Evolutionary conservation across 2,329 filamentous ascomycete genomes (phyloP).

Genomic region (Curvularia sp.): DNA sequence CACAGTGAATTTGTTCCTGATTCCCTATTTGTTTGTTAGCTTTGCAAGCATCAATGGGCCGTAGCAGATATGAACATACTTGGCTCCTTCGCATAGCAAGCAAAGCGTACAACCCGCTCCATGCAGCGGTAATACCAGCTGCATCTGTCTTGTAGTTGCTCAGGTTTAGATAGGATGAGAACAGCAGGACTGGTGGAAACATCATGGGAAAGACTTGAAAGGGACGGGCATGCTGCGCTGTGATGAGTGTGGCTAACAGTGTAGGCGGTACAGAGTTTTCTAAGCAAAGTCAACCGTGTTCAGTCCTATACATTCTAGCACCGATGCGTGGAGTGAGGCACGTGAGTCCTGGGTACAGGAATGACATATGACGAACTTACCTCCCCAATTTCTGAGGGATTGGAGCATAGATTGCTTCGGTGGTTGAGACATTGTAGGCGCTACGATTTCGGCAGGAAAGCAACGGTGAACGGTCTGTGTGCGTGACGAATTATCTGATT

Average conservation of each 20-base stretch:
- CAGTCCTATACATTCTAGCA: not conserved
- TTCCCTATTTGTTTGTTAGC: constrained; percentile 34
- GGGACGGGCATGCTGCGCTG: constrained; percentile 71
- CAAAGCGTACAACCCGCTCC: constrained; percentile 70
- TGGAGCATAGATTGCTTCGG: constrained; percentile 52
- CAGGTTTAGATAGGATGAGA: constrained; percentile 71
- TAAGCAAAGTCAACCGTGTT: constrained; percentile 42
- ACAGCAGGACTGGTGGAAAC: constrained; percentile 70
- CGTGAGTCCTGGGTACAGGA: constrained; percentile 7
- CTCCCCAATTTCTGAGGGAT: constrained; percentile 60
- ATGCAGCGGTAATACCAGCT: constrained; percentile 69
- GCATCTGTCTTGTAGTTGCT: constrained; percentile 68
- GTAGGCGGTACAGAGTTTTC: constrained; percentile 71
- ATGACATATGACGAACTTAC: constrained; percentile 48
- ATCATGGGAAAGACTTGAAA: constrained; percentile 71
- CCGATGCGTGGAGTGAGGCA: constrained; percentile 8
- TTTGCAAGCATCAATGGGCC: not conserved
- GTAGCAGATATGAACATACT: constrained; percentile 30
- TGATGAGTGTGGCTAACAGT: constrained; percentile 69
- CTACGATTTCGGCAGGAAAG: not conserved
- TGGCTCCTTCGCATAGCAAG: constrained; percentile 66
- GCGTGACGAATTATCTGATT: not conserved
- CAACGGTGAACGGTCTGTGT: not conserved
- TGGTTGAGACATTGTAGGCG: constrained; percentile 50
- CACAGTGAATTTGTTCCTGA: constrained; percentile 58